Evolutionary conservation across 805 yeast genomes (phyloP).

Genomic region (Candida vartiovaarae): DNA sequence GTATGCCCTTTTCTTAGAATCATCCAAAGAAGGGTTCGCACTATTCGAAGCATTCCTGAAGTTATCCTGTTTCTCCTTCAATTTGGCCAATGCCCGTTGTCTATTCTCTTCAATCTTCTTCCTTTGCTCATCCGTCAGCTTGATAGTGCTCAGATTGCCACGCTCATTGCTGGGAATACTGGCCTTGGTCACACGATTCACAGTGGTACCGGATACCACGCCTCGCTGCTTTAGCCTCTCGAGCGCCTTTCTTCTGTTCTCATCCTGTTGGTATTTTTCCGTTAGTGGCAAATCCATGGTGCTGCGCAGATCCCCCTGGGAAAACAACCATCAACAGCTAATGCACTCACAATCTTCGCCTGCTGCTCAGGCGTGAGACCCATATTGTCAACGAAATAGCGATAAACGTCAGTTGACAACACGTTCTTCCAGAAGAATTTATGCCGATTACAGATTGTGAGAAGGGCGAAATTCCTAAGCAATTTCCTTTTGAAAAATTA

Average conservation of each 20-base stretch:
- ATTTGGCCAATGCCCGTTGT: conserved; percentile 42
- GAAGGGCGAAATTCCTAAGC: too few species aligned
- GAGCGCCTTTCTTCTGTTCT: conserved; percentile 54
- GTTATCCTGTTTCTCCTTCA: conserved; percentile 28
- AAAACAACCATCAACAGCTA: neutral
- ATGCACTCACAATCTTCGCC: conserved; percentile 26
- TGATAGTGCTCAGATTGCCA: conserved; percentile 15
- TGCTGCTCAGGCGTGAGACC: conserved; percentile 23
- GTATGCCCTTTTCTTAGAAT: conserved; percentile 1
- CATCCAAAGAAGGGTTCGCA: conserved; percentile 15
- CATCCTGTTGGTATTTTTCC: conserved; percentile 35
- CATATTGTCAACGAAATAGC: conserved; percentile 4
- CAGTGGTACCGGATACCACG: conserved; percentile 12
- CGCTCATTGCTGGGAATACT: conserved; percentile 7
- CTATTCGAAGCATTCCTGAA: conserved; percentile 31
- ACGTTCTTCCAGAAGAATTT: too few species aligned
- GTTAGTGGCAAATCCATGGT: neutral
- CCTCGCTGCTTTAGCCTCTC: conserved; percentile 48
- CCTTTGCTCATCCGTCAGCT: conserved; percentile 42
- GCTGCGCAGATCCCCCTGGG: too few species aligned
- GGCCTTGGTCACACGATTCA: conserved; percentile 15
- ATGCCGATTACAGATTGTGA: too few species aligned
- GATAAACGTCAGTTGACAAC: too few species aligned
- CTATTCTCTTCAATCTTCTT: conserved; percentile 46
- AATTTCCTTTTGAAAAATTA: too few species aligned